Conservation (phyloP, 768 basidiomycete species). For the Suillus lakei region DNA sequence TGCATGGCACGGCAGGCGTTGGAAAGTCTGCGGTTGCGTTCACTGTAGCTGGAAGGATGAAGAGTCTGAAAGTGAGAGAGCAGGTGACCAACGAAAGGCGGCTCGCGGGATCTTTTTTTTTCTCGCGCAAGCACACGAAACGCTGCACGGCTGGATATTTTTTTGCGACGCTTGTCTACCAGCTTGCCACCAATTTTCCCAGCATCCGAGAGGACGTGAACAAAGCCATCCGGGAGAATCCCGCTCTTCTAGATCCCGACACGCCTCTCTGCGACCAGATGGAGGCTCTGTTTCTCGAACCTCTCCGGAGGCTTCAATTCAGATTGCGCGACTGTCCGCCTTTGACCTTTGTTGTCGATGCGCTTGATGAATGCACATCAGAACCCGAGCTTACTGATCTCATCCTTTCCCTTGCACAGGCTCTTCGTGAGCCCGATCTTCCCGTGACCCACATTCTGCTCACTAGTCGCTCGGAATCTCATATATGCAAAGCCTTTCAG, state of each 20-base stretch:
- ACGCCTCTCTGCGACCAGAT: background rate
- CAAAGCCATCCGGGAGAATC: background rate
- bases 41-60: background rate
- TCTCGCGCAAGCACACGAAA: background rate
- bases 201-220: background rate
- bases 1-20: background rate
- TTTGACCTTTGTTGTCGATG: background rate
- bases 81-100: background rate
- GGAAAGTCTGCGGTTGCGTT: background rate
- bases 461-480: background rate
- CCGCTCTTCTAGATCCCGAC: background rate
- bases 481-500: background rate
- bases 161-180: background rate
- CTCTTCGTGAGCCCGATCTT: background rate
- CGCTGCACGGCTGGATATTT: background rate
- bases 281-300: background rate
- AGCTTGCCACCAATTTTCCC: background rate
- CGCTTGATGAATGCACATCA: background rate
- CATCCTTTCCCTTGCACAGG: background rate
- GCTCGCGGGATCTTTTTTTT: background rate
- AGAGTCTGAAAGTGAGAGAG: background rate
- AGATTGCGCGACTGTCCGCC: background rate
- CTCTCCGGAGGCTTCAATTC: background rate
- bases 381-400: background rate
- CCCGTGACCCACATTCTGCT: background rate